Percentiles rank a stretch among this genome's conserved stretches.
phyloP scores from a whole-genome alignment of 139 green algal species.

The Chlorella sp. region DNA sequence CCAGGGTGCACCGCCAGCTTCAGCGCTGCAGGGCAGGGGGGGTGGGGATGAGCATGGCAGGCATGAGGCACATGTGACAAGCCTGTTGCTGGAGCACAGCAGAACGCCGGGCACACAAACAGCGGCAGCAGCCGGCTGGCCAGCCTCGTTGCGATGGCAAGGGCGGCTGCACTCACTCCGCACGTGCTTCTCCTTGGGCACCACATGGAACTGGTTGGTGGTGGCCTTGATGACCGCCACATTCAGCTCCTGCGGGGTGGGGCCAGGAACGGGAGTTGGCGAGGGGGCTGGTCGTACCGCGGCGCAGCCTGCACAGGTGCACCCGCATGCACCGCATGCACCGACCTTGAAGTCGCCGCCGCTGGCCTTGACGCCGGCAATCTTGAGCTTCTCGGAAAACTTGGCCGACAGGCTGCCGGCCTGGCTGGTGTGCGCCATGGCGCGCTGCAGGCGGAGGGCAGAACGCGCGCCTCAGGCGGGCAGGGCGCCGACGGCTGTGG shows the following conservation, averaged over 20 bases:
- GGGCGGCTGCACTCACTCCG: conserved; percentile 44
- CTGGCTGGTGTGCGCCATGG: conserved; percentile 15
- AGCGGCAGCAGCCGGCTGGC: neutral
- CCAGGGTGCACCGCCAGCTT: conserved; percentile 40
- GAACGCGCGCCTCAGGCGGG: neutral
- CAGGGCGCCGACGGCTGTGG: too few relatives aligned
- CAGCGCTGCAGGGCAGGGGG: conserved; percentile 35
- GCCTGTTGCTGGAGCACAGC: too few relatives aligned
- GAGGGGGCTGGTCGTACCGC: neutral
- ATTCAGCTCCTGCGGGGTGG: conserved; percentile 74
- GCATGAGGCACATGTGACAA: neutral
- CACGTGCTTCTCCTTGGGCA: conserved; percentile 98
- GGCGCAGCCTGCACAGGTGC: neutral
- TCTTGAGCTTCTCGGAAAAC: conserved; percentile 32
- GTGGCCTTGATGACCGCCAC: conserved; percentile 95
- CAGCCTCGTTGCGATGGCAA: neutral
- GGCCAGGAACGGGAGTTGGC: neutral
- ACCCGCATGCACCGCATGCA: neutral
- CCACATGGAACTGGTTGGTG: conserved; percentile 83
- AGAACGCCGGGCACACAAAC: neutral
- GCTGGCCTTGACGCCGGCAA: conserved; percentile 22
- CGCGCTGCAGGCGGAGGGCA: neutral
- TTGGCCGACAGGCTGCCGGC: conserved; percentile 9
- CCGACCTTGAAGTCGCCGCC: conserved; percentile 28
- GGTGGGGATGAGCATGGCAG: neutral